A percentile compares a stretch with the other conserved stretches of the same genome.
Conservation (phyloP, 2,329 filamentous ascomycete genomes). For the Aspergillus terreus region DNA sequence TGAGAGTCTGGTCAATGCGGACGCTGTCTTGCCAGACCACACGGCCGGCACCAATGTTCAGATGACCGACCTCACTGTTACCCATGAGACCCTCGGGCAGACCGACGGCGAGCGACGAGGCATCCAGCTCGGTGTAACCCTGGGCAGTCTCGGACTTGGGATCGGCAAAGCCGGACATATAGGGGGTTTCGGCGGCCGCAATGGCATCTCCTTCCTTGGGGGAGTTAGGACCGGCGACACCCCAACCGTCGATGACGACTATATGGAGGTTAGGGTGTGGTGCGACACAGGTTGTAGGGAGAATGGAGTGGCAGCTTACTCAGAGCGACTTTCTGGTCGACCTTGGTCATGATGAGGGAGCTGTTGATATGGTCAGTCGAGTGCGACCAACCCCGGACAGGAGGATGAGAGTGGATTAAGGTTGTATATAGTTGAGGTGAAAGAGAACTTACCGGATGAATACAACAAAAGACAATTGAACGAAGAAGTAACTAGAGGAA, state of each 20-base stretch:
- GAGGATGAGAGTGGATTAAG: slow-evolving; percentile 19
- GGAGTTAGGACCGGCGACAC: slow-evolving; percentile 74
- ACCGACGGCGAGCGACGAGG: slow-evolving; percentile 91
- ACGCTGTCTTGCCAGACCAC: slow-evolving; percentile 99
- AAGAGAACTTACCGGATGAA: slow-evolving; percentile 1
- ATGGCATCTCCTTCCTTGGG: slow-evolving; percentile 93
- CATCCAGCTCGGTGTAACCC: slow-evolving; percentile 89
- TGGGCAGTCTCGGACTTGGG: slow-evolving; percentile 67
- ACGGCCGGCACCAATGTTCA: slow-evolving; percentile 96
- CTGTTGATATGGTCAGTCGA: slow-evolving; percentile 2
- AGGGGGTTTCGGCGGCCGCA: slow-evolving; percentile 83
- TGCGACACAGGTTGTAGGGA: slow-evolving; percentile 13
- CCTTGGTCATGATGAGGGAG: slow-evolving; percentile 55
- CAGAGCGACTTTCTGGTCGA: slow-evolving; percentile 67
- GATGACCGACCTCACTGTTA: slow-evolving; percentile 95
- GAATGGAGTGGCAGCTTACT: slow-evolving; percentile 48
- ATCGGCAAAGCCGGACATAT: slow-evolving; percentile 81
- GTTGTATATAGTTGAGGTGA: neutral
- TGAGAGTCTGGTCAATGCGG: slow-evolving; percentile 89
- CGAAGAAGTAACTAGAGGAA: slow-evolving; percentile 7
- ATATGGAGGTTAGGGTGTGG: slow-evolving; percentile 11
- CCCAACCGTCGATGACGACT: slow-evolving; percentile 99
- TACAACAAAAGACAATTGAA: slow-evolving; percentile 5
- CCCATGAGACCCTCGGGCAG: slow-evolving; percentile 97
- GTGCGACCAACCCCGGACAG: slow-evolving; percentile 16